phyloP scores from a whole-genome alignment of 106 monocot genomes.

The Apostasia shenzhenica region DNA sequence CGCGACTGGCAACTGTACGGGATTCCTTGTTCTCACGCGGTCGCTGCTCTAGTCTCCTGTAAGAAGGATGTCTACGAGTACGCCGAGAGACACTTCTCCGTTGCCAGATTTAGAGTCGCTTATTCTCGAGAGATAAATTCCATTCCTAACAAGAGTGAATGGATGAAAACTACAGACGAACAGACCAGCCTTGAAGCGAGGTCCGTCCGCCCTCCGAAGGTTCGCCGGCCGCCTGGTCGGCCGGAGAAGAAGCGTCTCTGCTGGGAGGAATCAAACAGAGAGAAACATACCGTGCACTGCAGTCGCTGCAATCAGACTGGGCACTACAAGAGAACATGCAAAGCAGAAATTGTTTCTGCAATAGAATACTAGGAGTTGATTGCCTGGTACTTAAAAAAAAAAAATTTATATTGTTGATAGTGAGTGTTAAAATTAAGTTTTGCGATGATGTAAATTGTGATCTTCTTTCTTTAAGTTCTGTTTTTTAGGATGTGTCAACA shows the following conservation, averaged over 20 bases:
- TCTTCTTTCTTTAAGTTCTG: too few relatives aligned
- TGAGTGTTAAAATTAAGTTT: too few relatives aligned
- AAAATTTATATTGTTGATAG: too few relatives aligned
- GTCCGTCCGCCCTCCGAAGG: slow-evolving; percentile 46
- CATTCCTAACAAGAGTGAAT: slow-evolving; percentile 29
- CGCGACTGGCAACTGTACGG: slow-evolving; percentile 65
- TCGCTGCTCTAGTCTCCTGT: slow-evolving; percentile 45
- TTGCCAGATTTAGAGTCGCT: slow-evolving; percentile 27
- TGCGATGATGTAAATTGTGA: too few relatives aligned
- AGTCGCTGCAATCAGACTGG: slow-evolving; percentile 70
- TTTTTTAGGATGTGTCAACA: too few relatives aligned
- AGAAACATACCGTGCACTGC: slow-evolving; percentile 58
- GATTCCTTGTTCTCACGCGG: slow-evolving; percentile 62
- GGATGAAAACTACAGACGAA: slow-evolving; percentile 18
- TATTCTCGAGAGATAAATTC: slow-evolving; percentile 40
- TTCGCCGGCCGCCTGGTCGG: slow-evolving; percentile 48
- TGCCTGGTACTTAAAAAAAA: too few relatives aligned
- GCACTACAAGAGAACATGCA: slow-evolving; percentile 73
- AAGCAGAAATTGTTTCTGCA: slow-evolving; percentile 15
- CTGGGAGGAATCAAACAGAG: slow-evolving; percentile 22
- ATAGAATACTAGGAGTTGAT: neutral
- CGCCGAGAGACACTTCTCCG: slow-evolving; percentile 34
- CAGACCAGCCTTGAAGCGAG: slow-evolving; percentile 11
- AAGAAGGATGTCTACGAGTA: slow-evolving; percentile 44
- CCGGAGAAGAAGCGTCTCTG: slow-evolving; percentile 50